Percentiles rank a stretch among this genome's conserved stretches.
Conservation (phyloP, 768 basidiomycete species). For the Boletellus emodensis region DNA sequence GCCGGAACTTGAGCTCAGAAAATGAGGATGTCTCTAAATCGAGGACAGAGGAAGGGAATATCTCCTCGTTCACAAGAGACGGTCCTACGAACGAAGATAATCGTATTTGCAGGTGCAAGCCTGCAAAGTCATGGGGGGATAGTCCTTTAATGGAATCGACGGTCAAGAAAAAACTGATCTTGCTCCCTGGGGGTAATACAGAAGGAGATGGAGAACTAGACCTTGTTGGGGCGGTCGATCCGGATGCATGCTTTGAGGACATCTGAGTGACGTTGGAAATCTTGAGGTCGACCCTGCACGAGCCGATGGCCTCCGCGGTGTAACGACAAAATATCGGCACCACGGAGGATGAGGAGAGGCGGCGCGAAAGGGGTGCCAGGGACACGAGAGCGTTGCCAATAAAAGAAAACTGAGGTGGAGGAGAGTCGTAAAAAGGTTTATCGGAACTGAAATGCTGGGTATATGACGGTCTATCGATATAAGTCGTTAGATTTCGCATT, state of each 20-base stretch:
- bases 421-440: slow-evolving; percentile 88
- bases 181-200: slow-evolving; percentile 67
- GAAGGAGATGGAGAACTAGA: slow-evolving; percentile 72
- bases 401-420: slow-evolving; percentile 87
- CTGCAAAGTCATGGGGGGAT: slow-evolving; percentile 84
- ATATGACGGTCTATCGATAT: slow-evolving; percentile 89
- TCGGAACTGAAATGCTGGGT: slow-evolving; percentile 92
- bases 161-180: slow-evolving; percentile 78
- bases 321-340: slow-evolving; percentile 92
- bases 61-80: slow-evolving; percentile 67
- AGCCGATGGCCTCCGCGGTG: slow-evolving; percentile 93
- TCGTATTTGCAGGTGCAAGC: slow-evolving; percentile 83
- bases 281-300: slow-evolving; percentile 84
- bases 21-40: slow-evolving; percentile 70
- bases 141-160: slow-evolving; percentile 88
- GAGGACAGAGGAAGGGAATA: slow-evolving; percentile 70
- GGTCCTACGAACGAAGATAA: slow-evolving; percentile 83
- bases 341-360: slow-evolving; percentile 66
- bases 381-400: slow-evolving; percentile 85
- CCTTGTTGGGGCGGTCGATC: slow-evolving; percentile 65
- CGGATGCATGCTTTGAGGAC: slow-evolving; percentile 54
- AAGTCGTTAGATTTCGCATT: slow-evolving; percentile 90
- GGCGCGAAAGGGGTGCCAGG: slow-evolving; percentile 74
- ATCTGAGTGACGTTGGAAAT: slow-evolving; percentile 63
- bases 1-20: slow-evolving; percentile 79